Base-by-base conservation (phyloP, 2,329 filamentous ascomycete species). In the Chalaropsis thielavioides region DNA sequence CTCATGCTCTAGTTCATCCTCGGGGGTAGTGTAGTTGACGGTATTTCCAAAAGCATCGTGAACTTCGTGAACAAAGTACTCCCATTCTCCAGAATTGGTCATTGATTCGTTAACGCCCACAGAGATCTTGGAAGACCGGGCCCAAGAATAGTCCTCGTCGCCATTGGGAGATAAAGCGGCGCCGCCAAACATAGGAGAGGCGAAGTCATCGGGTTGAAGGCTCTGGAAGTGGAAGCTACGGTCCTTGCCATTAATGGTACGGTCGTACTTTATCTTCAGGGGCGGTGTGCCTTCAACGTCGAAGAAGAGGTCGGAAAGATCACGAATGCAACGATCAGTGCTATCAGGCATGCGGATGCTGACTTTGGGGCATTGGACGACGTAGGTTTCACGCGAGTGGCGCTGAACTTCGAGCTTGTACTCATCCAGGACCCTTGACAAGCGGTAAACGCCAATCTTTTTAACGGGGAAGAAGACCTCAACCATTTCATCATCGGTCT, bases 91-190 rank as follows among this genome's bases (percentile, higher is more conserved):
- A 62, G 87, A 82, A 6, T 81, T 80, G 61, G 83, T 84, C 76
- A 99, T 84, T 4, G 92, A 92, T 74, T 99, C 95, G 71, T 96
- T 97, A 65, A 99, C 77, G 3, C 90, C 85, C 22, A 99, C 90
- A 10, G 81, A 81, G 43, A 99, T 85, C 49, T 78, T 86, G 66
- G 89, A 86, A 22, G 86, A 78, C 66, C 83, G 84, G 17, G 90
- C 90, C 94, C 94, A 97, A 0, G 87, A 85, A 41, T 88, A 80
- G 46, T 77, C 81, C 13, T 80, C 75, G 51, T 78, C 75, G 61
- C 87, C 79, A 43, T 89, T 72, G 51, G 87, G 77, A 51, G 91
- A 72, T 19, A 80, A 80, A 22, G 80, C 80, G 1, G 82, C 79
- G 56, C 83, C 80, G 61, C 81, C 81, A n/a, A 88, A 76, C 43